Base-by-base conservation (phyloP, 495 filamentous ascomycete genomes). In the Neurospora sp. region DNA sequence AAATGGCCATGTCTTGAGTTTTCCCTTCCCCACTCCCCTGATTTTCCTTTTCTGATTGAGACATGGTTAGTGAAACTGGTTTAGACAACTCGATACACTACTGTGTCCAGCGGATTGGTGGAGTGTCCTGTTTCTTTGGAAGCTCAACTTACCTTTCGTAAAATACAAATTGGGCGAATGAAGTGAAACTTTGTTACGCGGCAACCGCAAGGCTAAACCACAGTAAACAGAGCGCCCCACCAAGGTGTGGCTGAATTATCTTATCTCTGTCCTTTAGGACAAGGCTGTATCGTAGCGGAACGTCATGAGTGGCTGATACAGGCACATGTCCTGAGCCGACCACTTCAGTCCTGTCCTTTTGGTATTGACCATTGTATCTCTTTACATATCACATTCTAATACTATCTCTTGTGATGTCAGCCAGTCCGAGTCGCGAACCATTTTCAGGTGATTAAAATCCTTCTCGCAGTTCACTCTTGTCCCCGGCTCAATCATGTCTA, bases 81-180 rank as follows among this genome's bases (percentile, higher is more conserved):
- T 39, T 41, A 27, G 35, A 20, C 11, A 5, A 71, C 41, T 40
- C 76, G 75, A 73, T 84, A 83, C 75, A 93, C 91, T 0, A 91
- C 92, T 3, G 90, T 93, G 23, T 93, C 92, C 74, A 92, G 91
- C 6, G 79, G 11, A 31, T 31, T 66, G 54, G 27, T 16, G 54
- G 54, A 66, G 54, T 66, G 54, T 66, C 54, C 54, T 66, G 54
- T 66, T 5, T 27, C 11, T 54, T 14, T 62, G 27, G 27, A 35
- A 62, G 49, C 5, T 66, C 54, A 14, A 66, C 27, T 35, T 9
- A 66, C 54, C 54, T 66, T 31, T 16, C 2, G 11, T 66, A 66
- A 66, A 66, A 66, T 66, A 66, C 54, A 9, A 66, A 66, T 16
- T 72, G 54, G 72, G 60, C 72, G 54, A 72, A 72, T 70, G 42